Conservation (phyloP, 768 basidiomycete species). For the Termitomyces sp. region DNA sequence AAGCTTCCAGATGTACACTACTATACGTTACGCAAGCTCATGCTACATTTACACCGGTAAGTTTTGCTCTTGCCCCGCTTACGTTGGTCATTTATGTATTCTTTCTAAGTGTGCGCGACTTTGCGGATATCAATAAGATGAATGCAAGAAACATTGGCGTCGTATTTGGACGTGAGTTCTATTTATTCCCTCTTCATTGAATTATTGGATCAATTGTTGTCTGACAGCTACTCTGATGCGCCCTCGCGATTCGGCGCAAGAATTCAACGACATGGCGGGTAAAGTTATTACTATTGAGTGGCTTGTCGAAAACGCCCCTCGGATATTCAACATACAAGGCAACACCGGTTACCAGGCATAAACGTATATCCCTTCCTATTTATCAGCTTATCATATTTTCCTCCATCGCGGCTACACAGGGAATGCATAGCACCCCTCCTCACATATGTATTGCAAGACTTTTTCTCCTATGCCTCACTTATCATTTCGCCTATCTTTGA, state of each 20-base stretch:
- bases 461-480: neutral
- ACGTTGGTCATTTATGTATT: conserved; percentile 6
- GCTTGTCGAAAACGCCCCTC: conserved; percentile 84
- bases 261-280: conserved; percentile 97
- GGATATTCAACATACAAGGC: conserved; percentile 35
- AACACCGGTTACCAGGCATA: conserved; percentile 2
- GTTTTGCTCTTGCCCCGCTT: conserved; percentile 19
- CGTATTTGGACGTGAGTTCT: conserved; percentile 91
- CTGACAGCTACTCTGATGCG: conserved; percentile 86
- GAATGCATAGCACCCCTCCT: conserved; percentile 10
- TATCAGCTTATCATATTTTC: conserved; percentile 12
- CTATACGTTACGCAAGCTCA: conserved; percentile 72
- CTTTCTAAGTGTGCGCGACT: conserved; percentile 53
- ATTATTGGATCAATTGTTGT: conserved; percentile 4
- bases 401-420: neutral
- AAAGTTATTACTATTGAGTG: conserved; percentile 93
- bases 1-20: conserved; percentile 87
- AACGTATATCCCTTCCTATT: conserved; percentile 16
- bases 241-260: conserved; percentile 77
- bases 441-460: conserved; percentile 4
- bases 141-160: conserved; percentile 92
- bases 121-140: conserved; percentile 82
- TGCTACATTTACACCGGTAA: conserved; percentile 86
- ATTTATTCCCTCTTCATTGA: neutral
- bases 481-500: neutral